Conservation (phyloP, 2,329 filamentous ascomycete genomes). For the Xylariaceae sp. region DNA sequence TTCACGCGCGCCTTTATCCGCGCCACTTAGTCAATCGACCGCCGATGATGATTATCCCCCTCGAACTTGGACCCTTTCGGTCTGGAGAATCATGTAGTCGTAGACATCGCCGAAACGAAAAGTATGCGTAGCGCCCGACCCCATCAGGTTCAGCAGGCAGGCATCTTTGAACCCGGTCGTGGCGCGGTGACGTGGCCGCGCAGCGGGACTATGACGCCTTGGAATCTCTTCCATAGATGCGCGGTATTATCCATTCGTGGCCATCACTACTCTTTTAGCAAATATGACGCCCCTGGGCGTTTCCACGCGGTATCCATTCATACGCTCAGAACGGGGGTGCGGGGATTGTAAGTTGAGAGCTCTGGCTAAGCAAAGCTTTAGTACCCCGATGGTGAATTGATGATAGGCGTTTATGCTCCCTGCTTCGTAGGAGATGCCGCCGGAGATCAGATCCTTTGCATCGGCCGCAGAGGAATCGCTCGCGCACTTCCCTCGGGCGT, state of each 20-base stretch:
- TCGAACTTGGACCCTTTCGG: slow-evolving; percentile 39
- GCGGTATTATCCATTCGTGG: slow-evolving; percentile 51
- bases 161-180: slow-evolving; percentile 32
- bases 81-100: slow-evolving; percentile 60
- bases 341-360: slow-evolving; percentile 48
- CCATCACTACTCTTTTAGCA: slow-evolving; percentile 40
- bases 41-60: slow-evolving; percentile 55
- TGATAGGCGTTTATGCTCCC: slow-evolving; percentile 41
- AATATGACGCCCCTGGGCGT: slow-evolving; percentile 40
- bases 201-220: slow-evolving; percentile 44
- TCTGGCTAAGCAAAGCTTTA: slow-evolving; percentile 39
- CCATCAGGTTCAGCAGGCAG: slow-evolving; percentile 21
- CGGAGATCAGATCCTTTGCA: slow-evolving; percentile 35
- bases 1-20: slow-evolving; percentile 40
- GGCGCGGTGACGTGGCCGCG: slow-evolving; percentile 47
- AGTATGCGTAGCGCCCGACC: slow-evolving; percentile 50
- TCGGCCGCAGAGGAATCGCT: slow-evolving; percentile 35
- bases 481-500: slow-evolving; percentile 36
- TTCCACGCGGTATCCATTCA: slow-evolving; percentile 33
- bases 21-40: slow-evolving; percentile 45
- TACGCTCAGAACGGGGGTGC: slow-evolving; percentile 39
- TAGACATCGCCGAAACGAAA: slow-evolving; percentile 57
- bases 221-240: slow-evolving; percentile 38
- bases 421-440: slow-evolving; percentile 42
- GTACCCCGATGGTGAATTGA: slow-evolving; percentile 37